phyloP scores from a whole-genome alignment of 805 yeast species.

The Sugiyamaella lignohabitans region DNA sequence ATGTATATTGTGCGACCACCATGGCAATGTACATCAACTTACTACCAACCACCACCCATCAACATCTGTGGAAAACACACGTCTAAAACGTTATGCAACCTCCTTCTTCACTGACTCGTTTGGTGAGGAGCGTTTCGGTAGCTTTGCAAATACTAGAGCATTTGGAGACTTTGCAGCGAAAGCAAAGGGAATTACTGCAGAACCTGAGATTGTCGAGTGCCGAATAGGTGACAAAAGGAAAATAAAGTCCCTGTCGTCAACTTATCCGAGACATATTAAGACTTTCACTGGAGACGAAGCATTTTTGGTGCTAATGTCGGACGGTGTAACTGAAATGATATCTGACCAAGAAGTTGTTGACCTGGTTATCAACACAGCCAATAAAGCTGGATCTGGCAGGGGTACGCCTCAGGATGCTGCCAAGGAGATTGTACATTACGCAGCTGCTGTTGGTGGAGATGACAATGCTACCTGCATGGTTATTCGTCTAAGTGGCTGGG shows the following conservation, averaged over 20 bases:
- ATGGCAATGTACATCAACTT: conserved; percentile 72
- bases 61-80: conserved; percentile 65
- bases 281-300: conserved; percentile 76
- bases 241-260: not conserved
- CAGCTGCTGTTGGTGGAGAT: conserved; percentile 82
- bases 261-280: conserved; percentile 28
- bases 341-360: conserved; percentile 92
- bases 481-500: conserved; percentile 83
- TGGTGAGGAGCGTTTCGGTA: conserved; percentile 81
- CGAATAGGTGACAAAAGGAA: conserved; percentile 51
- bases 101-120: conserved; percentile 77
- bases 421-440: conserved; percentile 73
- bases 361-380: conserved; percentile 60
- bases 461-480: conserved; percentile 95
- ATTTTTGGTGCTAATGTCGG: conserved; percentile 74
- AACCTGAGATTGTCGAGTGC: conserved; percentile 75
- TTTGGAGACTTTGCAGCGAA: conserved; percentile 87
- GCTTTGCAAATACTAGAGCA: conserved; percentile 85
- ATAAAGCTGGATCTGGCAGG: conserved; percentile 46
- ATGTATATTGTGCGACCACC: conserved; percentile 73
- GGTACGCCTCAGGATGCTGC: conserved; percentile 87
- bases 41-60: conserved; percentile 84
- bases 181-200: conserved; percentile 79
- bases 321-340: conserved; percentile 77
- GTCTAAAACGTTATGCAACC: conserved; percentile 60